phyloP scores from a whole-genome alignment of 2,329 filamentous ascomycete genomes.

The Phyllosticta citribraziliensis region DNA sequence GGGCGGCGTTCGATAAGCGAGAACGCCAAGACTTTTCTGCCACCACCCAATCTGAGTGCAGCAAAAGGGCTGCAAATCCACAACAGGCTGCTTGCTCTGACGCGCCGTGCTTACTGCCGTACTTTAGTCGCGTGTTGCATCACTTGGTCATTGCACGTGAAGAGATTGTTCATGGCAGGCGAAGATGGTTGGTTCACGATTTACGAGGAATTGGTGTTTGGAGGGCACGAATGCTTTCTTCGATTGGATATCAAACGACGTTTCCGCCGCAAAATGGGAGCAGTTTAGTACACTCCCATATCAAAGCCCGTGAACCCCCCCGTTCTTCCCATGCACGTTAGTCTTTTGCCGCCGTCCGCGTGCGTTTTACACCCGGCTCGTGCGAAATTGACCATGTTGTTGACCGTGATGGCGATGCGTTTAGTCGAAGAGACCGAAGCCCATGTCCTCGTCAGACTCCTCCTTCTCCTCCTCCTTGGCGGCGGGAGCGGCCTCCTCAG shows the following conservation, averaged over 20 bases:
- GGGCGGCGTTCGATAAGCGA: conserved; percentile 5
- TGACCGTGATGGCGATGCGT: conserved; percentile 21
- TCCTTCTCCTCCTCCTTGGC: conserved; percentile 68
- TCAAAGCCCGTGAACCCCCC: conserved; percentile 22
- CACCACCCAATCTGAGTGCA: background rate
- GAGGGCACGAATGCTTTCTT: conserved; percentile 4
- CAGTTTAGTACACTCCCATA: background rate
- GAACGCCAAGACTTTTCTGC: conserved; percentile 4
- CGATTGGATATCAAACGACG: conserved; percentile 9
- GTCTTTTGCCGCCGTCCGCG: background rate
- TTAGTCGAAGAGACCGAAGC: conserved; percentile 63
- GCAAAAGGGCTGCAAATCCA: background rate
- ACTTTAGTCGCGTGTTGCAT: no score
- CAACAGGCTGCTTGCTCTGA: background rate
- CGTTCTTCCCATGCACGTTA: conserved; percentile 16
- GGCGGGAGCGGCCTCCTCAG: conserved; percentile 42
- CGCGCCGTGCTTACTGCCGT: background rate
- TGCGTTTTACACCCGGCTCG: conserved; percentile 12
- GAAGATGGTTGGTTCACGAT: background rate
- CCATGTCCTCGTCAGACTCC: conserved; percentile 67
- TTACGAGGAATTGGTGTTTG: background rate
- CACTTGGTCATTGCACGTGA: no score
- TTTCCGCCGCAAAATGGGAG: conserved; percentile 2
- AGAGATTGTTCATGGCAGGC: no score
- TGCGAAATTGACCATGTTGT: conserved; percentile 21